Evolutionary conservation across 2,329 filamentous ascomycete species (phyloP), one percentile per base, ranked within the genome.

Genomic region (Neofusicoccum sp.): DNA sequence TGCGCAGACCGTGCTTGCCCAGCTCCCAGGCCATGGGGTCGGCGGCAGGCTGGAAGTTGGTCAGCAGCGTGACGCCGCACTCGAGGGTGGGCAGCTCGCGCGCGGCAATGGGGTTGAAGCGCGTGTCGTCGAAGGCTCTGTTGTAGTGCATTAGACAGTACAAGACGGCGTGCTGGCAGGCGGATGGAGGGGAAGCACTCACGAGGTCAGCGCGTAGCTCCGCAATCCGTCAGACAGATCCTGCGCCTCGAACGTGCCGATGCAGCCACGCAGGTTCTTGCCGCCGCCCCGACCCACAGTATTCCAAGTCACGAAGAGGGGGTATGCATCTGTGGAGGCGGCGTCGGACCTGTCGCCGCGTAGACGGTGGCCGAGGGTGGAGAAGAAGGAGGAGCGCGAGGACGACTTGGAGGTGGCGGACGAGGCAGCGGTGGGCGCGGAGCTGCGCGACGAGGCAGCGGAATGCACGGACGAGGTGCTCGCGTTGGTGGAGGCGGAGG

Each of bases 281-380:
- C 86, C 78, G 30, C 86, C 84, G 58, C 73, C 79, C 24, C 80
- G 75, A 6, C 84, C 86, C 59, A 91, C 68, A 0, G 85, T 91
- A 78, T 97, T 96, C 93, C 93, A 98, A 6, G 93, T 96, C 48
- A 99, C 90, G 73, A 98, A 98, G 40, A 98, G 83, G 0, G 93
- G 93, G 64, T 87, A 86, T 43, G 84, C 82, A 36, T 67, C 75
- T 70, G 63, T 66, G 65, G 66, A 62, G 65, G 77, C 69, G 24
- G 77, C 72, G 30, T 75, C 80, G 34, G 78, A 24, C 58, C 40
- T 47, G 44, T 61, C 65, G 16, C 54, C 57, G 11, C 48, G 60
- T 65, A 70, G 47, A 59, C 70, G 66, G 51, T 65, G 66, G 43
- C 67, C 66, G 62, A 72, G 68, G n/a, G 8, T 44, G 58, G 70